Conservation (phyloP, 2,329 filamentous ascomycete genomes). For the Penicillium concentricum region DNA sequence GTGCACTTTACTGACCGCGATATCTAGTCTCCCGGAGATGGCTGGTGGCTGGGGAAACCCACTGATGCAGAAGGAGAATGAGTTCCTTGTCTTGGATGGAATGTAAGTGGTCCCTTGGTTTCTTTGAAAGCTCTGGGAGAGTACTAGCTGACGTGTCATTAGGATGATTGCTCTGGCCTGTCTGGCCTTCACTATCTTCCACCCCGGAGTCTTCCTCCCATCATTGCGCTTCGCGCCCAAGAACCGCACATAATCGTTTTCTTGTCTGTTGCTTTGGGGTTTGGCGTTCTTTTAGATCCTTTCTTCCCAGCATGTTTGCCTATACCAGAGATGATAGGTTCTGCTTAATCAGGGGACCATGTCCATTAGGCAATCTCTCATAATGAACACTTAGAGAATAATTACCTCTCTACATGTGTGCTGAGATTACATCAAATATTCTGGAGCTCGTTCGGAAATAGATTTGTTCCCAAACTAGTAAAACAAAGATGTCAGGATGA, state of each 20-base stretch:
- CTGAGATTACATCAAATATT: not conserved
- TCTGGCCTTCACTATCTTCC: constrained; percentile 43
- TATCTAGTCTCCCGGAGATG: constrained; percentile 49
- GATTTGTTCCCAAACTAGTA: not conserved
- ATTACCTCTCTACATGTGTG: not conserved
- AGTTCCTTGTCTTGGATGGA: constrained; percentile 51
- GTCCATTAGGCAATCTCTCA: not conserved
- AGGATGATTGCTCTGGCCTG: constrained; percentile 49
- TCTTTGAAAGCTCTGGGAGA: not conserved
- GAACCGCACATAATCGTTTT: constrained; percentile 11
- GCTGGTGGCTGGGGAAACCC: constrained; percentile 50
- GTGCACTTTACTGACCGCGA: constrained; percentile 2
- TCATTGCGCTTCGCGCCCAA: constrained; percentile 31
- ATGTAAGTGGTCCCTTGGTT: constrained; percentile 37
- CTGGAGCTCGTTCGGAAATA: not conserved
- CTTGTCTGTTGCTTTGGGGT: not conserved
- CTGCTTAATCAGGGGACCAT: not conserved
- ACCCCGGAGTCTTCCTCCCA: constrained; percentile 48
- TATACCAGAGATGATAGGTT: not conserved
- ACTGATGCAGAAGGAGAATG: constrained; percentile 48
- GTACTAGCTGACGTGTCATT: constrained; percentile 2
- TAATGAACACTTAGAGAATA: not conserved
- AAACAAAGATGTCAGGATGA: not conserved
- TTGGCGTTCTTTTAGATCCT: not conserved
- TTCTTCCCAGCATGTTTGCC: not conserved